Conservation (phyloP, 495 filamentous ascomycete species). For the Lepraria neglecta region DNA sequence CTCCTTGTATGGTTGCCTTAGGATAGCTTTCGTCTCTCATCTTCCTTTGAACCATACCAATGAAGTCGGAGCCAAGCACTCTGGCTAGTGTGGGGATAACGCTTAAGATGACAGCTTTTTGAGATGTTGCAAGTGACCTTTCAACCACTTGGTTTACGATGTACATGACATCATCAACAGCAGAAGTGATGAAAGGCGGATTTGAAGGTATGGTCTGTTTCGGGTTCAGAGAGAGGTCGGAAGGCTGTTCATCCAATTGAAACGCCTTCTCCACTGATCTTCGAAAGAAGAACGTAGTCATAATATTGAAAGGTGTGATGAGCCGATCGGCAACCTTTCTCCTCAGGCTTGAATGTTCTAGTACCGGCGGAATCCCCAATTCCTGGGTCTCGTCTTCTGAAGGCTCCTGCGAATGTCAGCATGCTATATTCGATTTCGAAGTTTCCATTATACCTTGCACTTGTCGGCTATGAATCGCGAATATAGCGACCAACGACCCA, state of each 20-base stretch:
- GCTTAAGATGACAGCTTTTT: constrained; percentile 62
- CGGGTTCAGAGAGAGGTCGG: constrained; percentile 66
- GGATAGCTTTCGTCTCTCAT: constrained; percentile 96
- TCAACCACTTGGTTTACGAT: constrained; percentile 89
- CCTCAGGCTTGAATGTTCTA: constrained; percentile 65
- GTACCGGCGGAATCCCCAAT: constrained; percentile 58
- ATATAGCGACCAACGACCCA: constrained; percentile 89
- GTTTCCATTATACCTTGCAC: constrained; percentile 54
- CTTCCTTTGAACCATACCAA: constrained; percentile 93
- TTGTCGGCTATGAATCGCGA: constrained; percentile 81
- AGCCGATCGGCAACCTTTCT: constrained; percentile 70
- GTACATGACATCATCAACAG: constrained; percentile 99
- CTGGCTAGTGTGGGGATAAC: constrained; percentile 75
- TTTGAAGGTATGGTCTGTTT: constrained; percentile 60
- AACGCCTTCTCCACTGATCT: constrained; percentile 95
- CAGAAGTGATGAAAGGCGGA: constrained; percentile 86
- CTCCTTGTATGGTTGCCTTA: constrained; percentile 63
- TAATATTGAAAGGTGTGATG: constrained; percentile 68
- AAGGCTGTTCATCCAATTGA: constrained; percentile 91
- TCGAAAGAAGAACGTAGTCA: constrained; percentile 94
- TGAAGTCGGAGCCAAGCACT: constrained; percentile 86
- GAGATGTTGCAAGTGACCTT: constrained; percentile 77
- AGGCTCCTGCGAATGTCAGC: constrained; percentile 38
- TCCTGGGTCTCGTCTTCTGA: constrained; percentile 34
- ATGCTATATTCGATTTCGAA: not conserved